Conservation (phyloP, 768 basidiomycete species). For the Kockovaella imperatae region DNA sequence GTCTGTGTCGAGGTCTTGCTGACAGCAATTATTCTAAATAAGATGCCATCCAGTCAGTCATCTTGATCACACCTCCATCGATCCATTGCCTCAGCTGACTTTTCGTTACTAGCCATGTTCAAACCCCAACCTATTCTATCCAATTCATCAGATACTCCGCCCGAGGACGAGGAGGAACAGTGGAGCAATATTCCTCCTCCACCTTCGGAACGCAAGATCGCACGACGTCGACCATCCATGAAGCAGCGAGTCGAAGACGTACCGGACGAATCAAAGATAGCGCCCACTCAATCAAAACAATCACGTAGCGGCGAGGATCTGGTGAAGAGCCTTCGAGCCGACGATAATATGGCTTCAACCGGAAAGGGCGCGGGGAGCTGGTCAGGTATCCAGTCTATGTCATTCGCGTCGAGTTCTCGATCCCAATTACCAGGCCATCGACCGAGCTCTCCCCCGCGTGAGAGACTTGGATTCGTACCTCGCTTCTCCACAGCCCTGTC, state of each 20-base stretch:
- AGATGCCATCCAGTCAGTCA: background rate
- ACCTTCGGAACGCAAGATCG: conserved; percentile 36
- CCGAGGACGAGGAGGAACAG: conserved; percentile 24
- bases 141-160: conserved; percentile 29
- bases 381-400: too few species aligned
- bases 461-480: too few species aligned
- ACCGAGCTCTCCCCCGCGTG: too few species aligned
- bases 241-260: conserved; percentile 37
- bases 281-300: too few species aligned
- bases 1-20: background rate
- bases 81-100: background rate
- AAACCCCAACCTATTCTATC: conserved; percentile 24
- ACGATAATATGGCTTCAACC: too few species aligned
- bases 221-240: too few species aligned
- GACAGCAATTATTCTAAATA: background rate
- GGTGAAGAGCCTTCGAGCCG: too few species aligned
- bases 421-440: too few species aligned
- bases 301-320: too few species aligned
- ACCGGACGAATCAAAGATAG: too few species aligned
- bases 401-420: too few species aligned
- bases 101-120: conserved; percentile 14
- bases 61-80: background rate
- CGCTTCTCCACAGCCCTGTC: conserved; percentile 16
- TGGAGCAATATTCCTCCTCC: conserved; percentile 39
- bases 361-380: too few species aligned